A percentile compares a stretch with the other conserved stretches of the same genome.
Evolutionary conservation across 1,284 basidiomycete species (phyloP).

Genomic region (Cronartium ribicola): DNA sequence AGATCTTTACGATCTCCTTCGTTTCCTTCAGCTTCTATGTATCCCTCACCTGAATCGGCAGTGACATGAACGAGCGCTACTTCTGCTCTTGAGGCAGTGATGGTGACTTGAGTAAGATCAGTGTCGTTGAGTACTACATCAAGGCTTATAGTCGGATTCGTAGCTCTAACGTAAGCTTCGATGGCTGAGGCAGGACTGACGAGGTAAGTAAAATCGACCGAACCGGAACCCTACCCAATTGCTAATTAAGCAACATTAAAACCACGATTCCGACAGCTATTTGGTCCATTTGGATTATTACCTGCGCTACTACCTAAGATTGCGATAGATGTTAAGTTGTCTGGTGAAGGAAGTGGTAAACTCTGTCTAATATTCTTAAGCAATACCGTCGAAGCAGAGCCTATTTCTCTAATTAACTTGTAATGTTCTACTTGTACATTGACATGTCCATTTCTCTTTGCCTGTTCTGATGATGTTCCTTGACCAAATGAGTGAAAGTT

Average conservation of each 20-base stretch:
- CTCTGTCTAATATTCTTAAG: constrained; percentile 46
- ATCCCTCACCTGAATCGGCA: constrained; percentile 39
- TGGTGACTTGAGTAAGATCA: constrained; percentile 16
- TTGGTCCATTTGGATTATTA: constrained; percentile 32
- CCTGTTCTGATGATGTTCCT: constrained; percentile 34
- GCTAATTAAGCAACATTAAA: constrained; percentile 32
- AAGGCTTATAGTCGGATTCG: constrained; percentile 12
- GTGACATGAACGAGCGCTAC: constrained; percentile 41
- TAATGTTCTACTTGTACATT: constrained; percentile 47
- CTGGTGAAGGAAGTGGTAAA: constrained; percentile 44
- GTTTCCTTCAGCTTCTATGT: constrained; percentile 36
- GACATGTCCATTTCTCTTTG: constrained; percentile 20
- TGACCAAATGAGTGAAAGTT: constrained; percentile 31
- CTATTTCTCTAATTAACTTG: constrained; percentile 46
- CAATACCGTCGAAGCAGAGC: constrained; percentile 45
- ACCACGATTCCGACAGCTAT: constrained; percentile 27
- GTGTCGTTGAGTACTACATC: constrained; percentile 21
- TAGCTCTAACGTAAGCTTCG: constrained; percentile 9
- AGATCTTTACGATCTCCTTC: constrained; percentile 37
- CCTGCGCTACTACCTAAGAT: constrained; percentile 39
- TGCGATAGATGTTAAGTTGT: constrained; percentile 21
- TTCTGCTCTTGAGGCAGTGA: constrained; percentile 10
- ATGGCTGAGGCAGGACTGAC: constrained; percentile 30
- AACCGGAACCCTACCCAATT: constrained; percentile 39
- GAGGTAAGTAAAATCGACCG: constrained; percentile 36